phyloP scores from a whole-genome alignment of 2,329 filamentous ascomycete genomes.

The Bipolaris cookei region DNA sequence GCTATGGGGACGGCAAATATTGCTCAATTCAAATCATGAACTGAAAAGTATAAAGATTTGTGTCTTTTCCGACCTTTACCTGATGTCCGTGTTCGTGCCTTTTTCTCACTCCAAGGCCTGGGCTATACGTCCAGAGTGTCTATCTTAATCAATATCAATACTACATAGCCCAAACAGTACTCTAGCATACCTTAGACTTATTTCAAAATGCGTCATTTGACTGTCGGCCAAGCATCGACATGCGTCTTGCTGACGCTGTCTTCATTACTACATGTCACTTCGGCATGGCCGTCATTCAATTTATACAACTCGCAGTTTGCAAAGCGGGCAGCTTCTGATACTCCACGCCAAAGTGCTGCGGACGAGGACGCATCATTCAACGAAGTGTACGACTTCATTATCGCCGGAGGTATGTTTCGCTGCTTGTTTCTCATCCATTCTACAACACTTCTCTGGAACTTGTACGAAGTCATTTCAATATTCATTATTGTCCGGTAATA shows the following conservation, averaged over 20 bases:
- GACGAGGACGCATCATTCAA: conserved; percentile 17
- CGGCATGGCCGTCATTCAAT: conserved; percentile 25
- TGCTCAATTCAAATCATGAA: background rate
- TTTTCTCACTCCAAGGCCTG: background rate
- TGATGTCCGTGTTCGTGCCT: background rate
- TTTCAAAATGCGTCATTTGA: conserved; percentile 11
- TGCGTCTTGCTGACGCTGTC: conserved; percentile 15
- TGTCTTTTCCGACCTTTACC: background rate
- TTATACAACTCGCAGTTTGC: conserved; percentile 19
- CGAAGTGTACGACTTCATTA: conserved; percentile 30
- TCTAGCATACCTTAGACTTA: too few species aligned
- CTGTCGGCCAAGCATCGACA: conserved; percentile 8
- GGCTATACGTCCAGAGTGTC: background rate
- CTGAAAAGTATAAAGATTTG: conserved; percentile 6
- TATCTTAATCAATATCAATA: background rate
- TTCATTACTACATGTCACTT: conserved; percentile 10
- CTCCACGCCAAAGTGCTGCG: conserved; percentile 10
- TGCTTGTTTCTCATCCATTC: too few species aligned
- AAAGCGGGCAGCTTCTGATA: conserved; percentile 20
- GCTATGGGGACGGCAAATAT: background rate
- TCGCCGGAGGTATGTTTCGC: conserved; percentile 24
- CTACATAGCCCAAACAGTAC: too few species aligned
- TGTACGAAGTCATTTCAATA: too few species aligned
- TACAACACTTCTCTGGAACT: too few species aligned
- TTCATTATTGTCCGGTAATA: background rate